A percentile compares a stretch with the other conserved stretches of the same genome.
Conservation (phyloP, 352 stramenopile species). For the Globisporangium nodosum region DNA sequence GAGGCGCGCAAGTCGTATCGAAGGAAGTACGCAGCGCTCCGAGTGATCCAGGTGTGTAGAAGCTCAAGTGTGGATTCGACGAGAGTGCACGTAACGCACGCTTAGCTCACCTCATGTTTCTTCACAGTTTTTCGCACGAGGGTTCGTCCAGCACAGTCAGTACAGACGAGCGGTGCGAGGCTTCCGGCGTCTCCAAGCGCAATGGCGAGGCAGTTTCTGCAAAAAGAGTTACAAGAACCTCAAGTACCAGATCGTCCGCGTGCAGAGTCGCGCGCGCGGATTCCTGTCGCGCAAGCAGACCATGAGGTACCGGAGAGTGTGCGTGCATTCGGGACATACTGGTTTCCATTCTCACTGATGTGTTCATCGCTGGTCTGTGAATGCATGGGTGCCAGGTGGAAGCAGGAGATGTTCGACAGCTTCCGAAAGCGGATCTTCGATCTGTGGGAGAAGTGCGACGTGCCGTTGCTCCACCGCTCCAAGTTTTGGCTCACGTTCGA, state of each 20-base stretch:
- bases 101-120: background rate
- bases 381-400: conserved; percentile 33
- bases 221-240: conserved; percentile 59
- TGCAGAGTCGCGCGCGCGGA: conserved; percentile 60
- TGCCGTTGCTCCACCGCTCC: conserved; percentile 63
- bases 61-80: too few relatives aligned
- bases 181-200: conserved; percentile 52
- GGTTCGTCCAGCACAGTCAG: conserved; percentile 38
- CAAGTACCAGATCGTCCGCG: conserved; percentile 49
- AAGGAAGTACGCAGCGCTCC: conserved; percentile 20
- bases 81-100: background rate
- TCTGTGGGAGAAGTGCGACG: conserved; percentile 59
- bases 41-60: conserved; percentile 21
- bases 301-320: conserved; percentile 26
- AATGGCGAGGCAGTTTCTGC: conserved; percentile 60
- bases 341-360: background rate
- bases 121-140: conserved; percentile 34
- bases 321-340: background rate
- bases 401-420: conserved; percentile 46
- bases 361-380: background rate
- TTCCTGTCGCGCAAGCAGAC: conserved; percentile 55
- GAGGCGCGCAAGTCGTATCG: conserved; percentile 20
- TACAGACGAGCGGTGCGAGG: conserved; percentile 42
- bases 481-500: conserved; percentile 85
- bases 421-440: conserved; percentile 58